Base-by-base conservation (phyloP, 1,284 basidiomycete species). In the Ganoderma sp. region DNA sequence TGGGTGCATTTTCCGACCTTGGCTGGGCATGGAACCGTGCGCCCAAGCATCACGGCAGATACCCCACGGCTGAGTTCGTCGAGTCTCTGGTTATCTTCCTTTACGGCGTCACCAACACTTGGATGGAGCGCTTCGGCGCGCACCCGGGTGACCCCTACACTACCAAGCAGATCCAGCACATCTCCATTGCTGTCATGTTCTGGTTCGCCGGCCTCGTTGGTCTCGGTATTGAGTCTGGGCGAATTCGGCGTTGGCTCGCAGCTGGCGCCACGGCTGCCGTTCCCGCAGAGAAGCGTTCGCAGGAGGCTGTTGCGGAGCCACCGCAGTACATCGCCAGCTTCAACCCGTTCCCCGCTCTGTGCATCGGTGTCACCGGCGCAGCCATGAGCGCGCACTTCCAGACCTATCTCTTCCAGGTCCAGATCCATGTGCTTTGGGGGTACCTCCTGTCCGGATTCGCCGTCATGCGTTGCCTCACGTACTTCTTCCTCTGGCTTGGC, bases 341-440 rank as follows among this genome's bases (percentile, higher is more conserved):
- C 81, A 99, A 99, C 78, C 96, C 96, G 0, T 95, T 99, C 83
- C 96, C 96, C 1, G 95, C 95, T 0, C 84, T 99, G 42, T 93
- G 95, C 58, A 96, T 98, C 69, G 96, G 95, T 56, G 89, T 97
- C 48, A 98, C 97, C 3, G 97, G 97, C 42, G 87, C 93, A 5
- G 97, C 95, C 1, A 99, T 99, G 97, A 89, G 93, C n/a, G 95
- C 95, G 0, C 97, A 99, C 79, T 88, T 90, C 71, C 97, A 99
- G 80, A 88, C 89, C 25, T 98, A 98, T 80, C 78, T 91, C 52
- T 96, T 96, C 83, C 92, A 95, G 82, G 90, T 97, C 56, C 88
- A 94, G 78, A 93, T 99, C 67, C 97, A 99, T 79, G 81, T 85
- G 61, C 84, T 99, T 0, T 99, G 97, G 97, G 97, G 97, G 60